Evolutionary conservation across 2,329 filamentous ascomycete genomes (phyloP), one percentile per base, ranked within the genome.

Genomic region (Incumbomyces lentus): DNA sequence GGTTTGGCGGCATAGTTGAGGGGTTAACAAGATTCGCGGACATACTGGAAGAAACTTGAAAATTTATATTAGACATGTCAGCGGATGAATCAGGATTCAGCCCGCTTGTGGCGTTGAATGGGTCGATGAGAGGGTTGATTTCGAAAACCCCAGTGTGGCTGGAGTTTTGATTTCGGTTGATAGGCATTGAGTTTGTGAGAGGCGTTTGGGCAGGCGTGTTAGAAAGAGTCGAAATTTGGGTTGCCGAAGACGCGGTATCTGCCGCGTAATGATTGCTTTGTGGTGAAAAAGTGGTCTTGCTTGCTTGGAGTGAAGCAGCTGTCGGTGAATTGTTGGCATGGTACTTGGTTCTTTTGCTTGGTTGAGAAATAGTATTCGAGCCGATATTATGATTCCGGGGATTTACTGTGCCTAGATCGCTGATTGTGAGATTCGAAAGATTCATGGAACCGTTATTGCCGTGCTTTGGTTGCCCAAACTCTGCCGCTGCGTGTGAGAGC

Each of bases 401-500:
- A 13, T 38, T 30, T 2, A 16, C 30, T 17, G 17, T 38, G 18
- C 38, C 30, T 5, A 14, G 2, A 17, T 30, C 42, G 26, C 38
- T 45, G 34, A 29, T 30, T 11, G 33, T 38, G 12, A 38, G 33
- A 34, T 45, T 32, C 4, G 33, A 30, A 35, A 38, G 12, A 26
- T 37, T 17, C 34, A 38, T 37, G 16, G 17, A 29, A 3, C 13
- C 33, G 16, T 37, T 22, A 12, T 37, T 8, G 10, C 17, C 16
- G 19, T 32, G 26, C 26, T 11, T 34, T 26, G 33, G 22, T 33
- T 26, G 16, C 26, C 45, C 46, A 13, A 34, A 30, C 3, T 45
- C 48, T 14, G 53, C 56, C 13, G 54, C 54, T 33, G 54, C 55
- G 37, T 55, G 50, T 13, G 54, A 56, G n/a, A 58, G 49, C 14